phyloP scores from a whole-genome alignment of 129 eudicot species.

The Chrysanthemum lavandulifolium region DNA sequence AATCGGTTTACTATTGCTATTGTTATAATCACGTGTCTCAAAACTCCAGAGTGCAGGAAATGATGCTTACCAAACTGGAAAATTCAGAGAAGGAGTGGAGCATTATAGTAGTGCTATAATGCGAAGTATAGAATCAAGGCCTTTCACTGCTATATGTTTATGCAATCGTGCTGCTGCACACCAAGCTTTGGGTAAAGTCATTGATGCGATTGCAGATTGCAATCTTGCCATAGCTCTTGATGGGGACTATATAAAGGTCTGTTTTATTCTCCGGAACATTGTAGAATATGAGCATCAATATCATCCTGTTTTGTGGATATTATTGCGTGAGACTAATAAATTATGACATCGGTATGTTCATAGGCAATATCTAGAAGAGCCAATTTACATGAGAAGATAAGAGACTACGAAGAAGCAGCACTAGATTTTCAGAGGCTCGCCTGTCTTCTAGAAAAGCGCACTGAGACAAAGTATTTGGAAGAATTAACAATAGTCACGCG shows the following conservation, averaged over 20 bases:
- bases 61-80: slow-evolving; percentile 70
- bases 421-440: slow-evolving; percentile 57
- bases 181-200: slow-evolving; percentile 74
- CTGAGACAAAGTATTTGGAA: slow-evolving; percentile 28
- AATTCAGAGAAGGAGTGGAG: slow-evolving; percentile 67
- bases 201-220: slow-evolving; percentile 96
- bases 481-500: slow-evolving; percentile 57
- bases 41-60: slow-evolving; percentile 69
- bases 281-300: background rate
- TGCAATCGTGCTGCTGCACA: slow-evolving; percentile 98
- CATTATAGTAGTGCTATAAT: slow-evolving; percentile 73
- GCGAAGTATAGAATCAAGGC: slow-evolving; percentile 59
- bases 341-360: background rate
- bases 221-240: slow-evolving; percentile 92
- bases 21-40: background rate
- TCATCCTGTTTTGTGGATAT: background rate
- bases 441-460: slow-evolving; percentile 57
- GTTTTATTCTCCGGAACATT: background rate
- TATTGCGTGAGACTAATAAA: background rate
- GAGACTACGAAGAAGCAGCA: slow-evolving; percentile 81
- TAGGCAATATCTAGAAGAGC: slow-evolving; percentile 93
- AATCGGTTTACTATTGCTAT: background rate
- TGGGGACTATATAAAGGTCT: slow-evolving; percentile 67
- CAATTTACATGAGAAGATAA: slow-evolving; percentile 79
- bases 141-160: slow-evolving; percentile 82